Percentiles rank a stretch among this genome's conserved stretches.
These are phyloP conservation scores for Blastobotrys terrestris DNA, from an alignment of 805 yeast species.

Conservation along the genomic window DNA sequence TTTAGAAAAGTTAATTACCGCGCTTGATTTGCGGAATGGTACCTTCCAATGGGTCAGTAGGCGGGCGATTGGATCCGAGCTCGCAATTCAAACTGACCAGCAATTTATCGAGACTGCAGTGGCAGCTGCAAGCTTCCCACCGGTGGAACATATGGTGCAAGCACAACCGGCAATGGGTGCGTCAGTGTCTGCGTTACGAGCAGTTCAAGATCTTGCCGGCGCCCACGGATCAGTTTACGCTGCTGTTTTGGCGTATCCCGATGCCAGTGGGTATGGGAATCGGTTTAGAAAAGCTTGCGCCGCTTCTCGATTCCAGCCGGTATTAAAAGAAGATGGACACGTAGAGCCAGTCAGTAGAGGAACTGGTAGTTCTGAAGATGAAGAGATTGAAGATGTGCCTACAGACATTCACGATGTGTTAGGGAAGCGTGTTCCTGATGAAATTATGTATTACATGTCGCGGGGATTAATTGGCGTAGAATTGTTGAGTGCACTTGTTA, in stretches of 20 bases:
- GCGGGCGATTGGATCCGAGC: conserved; percentile 49
- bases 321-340: conserved; percentile 59
- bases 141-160: conserved; percentile 29
- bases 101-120: conserved; percentile 72
- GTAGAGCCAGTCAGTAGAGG: conserved; percentile 45
- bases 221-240: conserved; percentile 27
- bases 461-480: conserved; percentile 65
- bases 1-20: conserved; percentile 64
- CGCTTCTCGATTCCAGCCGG: conserved; percentile 66
- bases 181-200: conserved; percentile 19
- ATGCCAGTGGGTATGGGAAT: conserved; percentile 32
- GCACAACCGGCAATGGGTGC: conserved; percentile 14
- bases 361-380: conserved; percentile 3
- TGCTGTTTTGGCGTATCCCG: conserved; percentile 24
- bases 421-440: conserved; percentile 82
- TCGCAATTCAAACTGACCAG: conserved; percentile 46
- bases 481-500: conserved; percentile 56
- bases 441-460: conserved; percentile 72
- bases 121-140: conserved; percentile 54
- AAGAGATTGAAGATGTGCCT: conserved; percentile 52
- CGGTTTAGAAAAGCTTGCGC: conserved; percentile 63
- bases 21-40: conserved; percentile 59
- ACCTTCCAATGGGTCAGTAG: conserved; percentile 66
- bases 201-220: conserved; percentile 26
- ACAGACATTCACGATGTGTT: conserved; percentile 75